Evolutionary conservation across 2,329 filamentous ascomycete species (phyloP), one percentile per base, ranked within the genome.

Genomic region (Ascochyta viciae-villosae): DNA sequence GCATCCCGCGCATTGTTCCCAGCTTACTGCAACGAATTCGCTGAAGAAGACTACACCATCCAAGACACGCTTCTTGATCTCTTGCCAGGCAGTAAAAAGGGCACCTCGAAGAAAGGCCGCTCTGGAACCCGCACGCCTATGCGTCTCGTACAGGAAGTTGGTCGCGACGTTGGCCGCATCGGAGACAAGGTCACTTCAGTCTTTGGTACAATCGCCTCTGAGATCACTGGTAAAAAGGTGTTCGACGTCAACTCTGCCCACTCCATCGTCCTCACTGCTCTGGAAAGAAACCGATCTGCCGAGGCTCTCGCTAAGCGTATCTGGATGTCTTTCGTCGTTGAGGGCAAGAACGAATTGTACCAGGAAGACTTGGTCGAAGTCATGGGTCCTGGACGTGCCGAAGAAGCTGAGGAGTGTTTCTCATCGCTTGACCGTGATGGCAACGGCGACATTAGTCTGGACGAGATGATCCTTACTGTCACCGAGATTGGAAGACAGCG

Each of bases 271-370:
- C 82, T 96, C 12, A 87, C 96, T 72, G 95, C 94, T 8, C 82
- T 98, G 29, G 93, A 97, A 76, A 94, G 92, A 78, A 87, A 85
- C 39, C 83, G 84, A 57, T 90, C 92, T 6, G 91, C 92, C 0
- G 93, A 98, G 74, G 95, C 95, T n/a, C 80, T 98, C 54, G 93
- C 91, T n/a, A 89, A 87, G 64, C 89, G 95, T 69, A 89, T 98
- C 60, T 98, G 95, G 95, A 96, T 97, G 91, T 97, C 93, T 0
- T 96, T 97, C 72, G 95, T 96, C 1, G 87, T 95, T 4, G 94
- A 98, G 76, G 92, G 92, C 66, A 88, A 88, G 55, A 91, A 97
- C 37, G 81, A 88, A 0, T 82, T 99, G 8, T 91, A 85, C 64
- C 77, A 85, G 8, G 92, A 96, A 4, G 95, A 99, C 72, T 84